Evolutionary conservation across 805 yeast genomes (phyloP), one percentile per base, ranked within the genome.

Genomic region (Metschnikowia arizonensis): DNA sequence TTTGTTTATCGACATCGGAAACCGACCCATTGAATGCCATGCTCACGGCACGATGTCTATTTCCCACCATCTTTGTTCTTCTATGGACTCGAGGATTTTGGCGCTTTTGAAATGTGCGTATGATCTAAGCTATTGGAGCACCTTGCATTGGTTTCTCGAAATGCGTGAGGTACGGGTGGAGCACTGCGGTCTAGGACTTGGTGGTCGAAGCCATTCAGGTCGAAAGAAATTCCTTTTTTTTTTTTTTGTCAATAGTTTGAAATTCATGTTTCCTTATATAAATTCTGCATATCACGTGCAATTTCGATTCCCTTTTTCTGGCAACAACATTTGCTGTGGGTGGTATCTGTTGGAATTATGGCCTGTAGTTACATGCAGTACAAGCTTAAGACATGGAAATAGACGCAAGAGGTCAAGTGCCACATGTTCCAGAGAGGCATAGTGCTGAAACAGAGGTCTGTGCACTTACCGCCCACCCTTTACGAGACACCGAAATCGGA

Each of bases 31-130:
- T 41, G 39, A 58, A 56, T 34, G 57, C 50, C 61, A 58, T 55
- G 45, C 63, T 59, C 14, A 50, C 50, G 5, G 62, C 54, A 19
- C 63, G 53, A 30, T 50, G 55, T n/a, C 65, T 56, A 41, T 49
- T 50, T 25, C 47, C 59, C 57, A 57, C 49, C 48, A 41, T 41
- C 12, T 18, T 40, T 37, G 46, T 14, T 28, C 9, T 12, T 29
- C 8, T 18, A 12, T 17, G 21, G 40, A 23, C 10, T 37, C 12
- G 24, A n/a, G 15, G 8, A 18, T 12, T 12, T 11, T 2, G 19
- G 31, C 30, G 15, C n/a, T 15, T 17, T 28, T 7, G 2, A n/a
- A 14, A 18, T 19, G 24, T 26, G 40, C n/a, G 24, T 26, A 12
- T 14, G 29, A 24, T 24, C 18, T 34, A 19, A n/a, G 19, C 15